Evolutionary conservation across 2,329 filamentous ascomycete genomes (phyloP).

Genomic region (Plenodomus tracheiphilus): DNA sequence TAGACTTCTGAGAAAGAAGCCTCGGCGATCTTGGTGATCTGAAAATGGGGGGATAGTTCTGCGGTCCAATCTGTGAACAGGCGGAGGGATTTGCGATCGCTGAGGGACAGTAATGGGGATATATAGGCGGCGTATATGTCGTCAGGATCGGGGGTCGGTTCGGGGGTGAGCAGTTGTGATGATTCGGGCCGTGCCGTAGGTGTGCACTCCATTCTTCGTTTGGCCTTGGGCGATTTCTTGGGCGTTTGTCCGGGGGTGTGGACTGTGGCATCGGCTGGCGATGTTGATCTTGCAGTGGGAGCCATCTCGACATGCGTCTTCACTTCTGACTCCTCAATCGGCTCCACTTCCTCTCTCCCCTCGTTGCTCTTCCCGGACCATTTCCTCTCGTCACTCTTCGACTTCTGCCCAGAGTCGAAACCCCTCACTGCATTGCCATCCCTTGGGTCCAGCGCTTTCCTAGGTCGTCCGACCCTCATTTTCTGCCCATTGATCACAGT

Average conservation of each 20-base stretch:
- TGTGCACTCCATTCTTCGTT: conserved; percentile 13
- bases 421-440: conserved; percentile 10
- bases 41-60: conserved; percentile 48
- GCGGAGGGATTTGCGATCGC: conserved; percentile 28
- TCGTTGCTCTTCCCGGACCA: neutral
- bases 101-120: conserved; percentile 33
- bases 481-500: neutral
- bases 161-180: conserved; percentile 18
- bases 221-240: conserved; percentile 5
- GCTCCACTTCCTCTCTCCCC: neutral
- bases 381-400: neutral
- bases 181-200: conserved; percentile 10
- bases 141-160: conserved; percentile 25
- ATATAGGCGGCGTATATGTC: conserved; percentile 32
- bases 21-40: conserved; percentile 65
- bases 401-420: neutral
- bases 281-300: neutral
- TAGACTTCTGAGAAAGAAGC: conserved; percentile 70
- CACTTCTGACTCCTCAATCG: neutral
- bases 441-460: conserved; percentile 12
- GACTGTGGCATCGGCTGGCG: neutral
- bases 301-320: neutral
- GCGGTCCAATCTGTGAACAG: conserved; percentile 49
- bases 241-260: conserved; percentile 8
- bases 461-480: conserved; percentile 2